These are phyloP conservation scores for Hygrophoropsis aurantiaca DNA, from an alignment of 768 basidiomycete species.

Conservation along the genomic window DNA sequence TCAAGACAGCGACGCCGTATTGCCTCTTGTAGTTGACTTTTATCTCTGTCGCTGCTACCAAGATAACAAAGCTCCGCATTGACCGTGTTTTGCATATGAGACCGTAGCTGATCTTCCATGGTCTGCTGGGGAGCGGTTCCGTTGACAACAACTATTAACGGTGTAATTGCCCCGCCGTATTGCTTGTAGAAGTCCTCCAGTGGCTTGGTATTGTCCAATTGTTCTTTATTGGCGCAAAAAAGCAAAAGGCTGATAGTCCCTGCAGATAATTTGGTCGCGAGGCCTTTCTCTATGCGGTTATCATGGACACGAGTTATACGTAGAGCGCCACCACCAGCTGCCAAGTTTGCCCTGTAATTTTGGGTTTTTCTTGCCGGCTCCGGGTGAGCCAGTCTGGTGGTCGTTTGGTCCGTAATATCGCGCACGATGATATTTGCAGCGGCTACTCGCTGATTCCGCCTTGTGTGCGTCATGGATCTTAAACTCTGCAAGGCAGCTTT, in stretches of 20 bases:
- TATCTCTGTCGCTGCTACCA: conserved; percentile 1
- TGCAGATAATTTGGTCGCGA: conserved; percentile 14
- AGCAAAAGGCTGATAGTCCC: conserved; percentile 25
- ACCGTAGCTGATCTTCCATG: conserved; percentile 24
- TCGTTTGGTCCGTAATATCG: conserved; percentile 10
- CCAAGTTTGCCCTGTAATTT: conserved; percentile 14
- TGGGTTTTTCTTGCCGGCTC: conserved; percentile 15
- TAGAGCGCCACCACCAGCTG: conserved; percentile 7
- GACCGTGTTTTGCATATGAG: background rate
- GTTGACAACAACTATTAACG: conserved; percentile 20
- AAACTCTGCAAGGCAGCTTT: conserved; percentile 25
- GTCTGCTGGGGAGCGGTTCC: conserved; percentile 12
- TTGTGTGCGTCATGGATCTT: conserved; percentile 21
- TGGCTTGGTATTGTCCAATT: conserved; percentile 13
- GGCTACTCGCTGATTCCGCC: conserved; percentile 6
- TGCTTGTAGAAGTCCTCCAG: conserved; percentile 26
- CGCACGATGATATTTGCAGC: conserved; percentile 21
- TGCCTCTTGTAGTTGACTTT: conserved; percentile 9
- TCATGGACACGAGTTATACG: conserved; percentile 24
- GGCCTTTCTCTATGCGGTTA: background rate
- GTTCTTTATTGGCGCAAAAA: conserved; percentile 18
- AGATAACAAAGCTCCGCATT: conserved; percentile 9
- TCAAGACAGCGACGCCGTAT: conserved; percentile 23
- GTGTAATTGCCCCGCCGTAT: conserved; percentile 26
- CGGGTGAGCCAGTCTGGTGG: background rate